Evolutionary conservation across 495 filamentous ascomycete species (phyloP).

Genomic region (Halenospora varia): DNA sequence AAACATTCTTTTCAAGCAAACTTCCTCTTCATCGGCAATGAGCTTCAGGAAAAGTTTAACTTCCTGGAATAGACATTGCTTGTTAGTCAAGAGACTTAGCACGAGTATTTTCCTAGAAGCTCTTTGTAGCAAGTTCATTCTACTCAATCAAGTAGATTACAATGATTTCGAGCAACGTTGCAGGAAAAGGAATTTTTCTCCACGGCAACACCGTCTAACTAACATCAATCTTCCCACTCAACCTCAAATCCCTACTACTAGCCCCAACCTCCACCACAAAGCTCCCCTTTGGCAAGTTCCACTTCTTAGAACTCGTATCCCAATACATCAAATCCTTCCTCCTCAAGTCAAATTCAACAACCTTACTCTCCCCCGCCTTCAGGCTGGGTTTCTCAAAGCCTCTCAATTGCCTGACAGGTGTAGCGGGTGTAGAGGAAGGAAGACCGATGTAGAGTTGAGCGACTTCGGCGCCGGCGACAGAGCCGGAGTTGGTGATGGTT

Average conservation of each 20-base stretch:
- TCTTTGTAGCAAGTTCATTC: too few relatives aligned
- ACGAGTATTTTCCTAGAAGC: too few relatives aligned
- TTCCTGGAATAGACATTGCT: too few relatives aligned
- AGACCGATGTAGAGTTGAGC: slow-evolving; percentile 82
- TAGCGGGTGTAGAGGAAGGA: slow-evolving; percentile 57
- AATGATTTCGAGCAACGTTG: too few relatives aligned
- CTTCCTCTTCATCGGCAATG: too few relatives aligned
- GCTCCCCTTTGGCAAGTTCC: slow-evolving; percentile 62
- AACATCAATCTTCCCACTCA: slow-evolving; percentile 33
- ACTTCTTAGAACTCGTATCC: slow-evolving; percentile 76
- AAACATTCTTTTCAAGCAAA: too few relatives aligned
- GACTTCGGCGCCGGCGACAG: slow-evolving; percentile 70
- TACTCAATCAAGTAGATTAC: too few relatives aligned
- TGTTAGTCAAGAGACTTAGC: too few relatives aligned
- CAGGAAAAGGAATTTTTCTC: too few relatives aligned
- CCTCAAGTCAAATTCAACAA: slow-evolving; percentile 67
- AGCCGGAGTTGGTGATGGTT: slow-evolving; percentile 80
- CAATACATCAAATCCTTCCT: slow-evolving; percentile 88
- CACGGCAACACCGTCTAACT: too few relatives aligned
- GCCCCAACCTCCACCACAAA: slow-evolving; percentile 68
- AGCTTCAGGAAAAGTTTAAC: too few relatives aligned
- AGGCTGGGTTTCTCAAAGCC: slow-evolving; percentile 78
- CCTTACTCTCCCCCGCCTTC: slow-evolving; percentile 57
- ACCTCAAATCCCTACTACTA: slow-evolving; percentile 27
- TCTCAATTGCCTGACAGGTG: slow-evolving; percentile 68